Conservation (phyloP, 2,329 filamentous ascomycete genomes). For the Boeremia lycopersici region DNA sequence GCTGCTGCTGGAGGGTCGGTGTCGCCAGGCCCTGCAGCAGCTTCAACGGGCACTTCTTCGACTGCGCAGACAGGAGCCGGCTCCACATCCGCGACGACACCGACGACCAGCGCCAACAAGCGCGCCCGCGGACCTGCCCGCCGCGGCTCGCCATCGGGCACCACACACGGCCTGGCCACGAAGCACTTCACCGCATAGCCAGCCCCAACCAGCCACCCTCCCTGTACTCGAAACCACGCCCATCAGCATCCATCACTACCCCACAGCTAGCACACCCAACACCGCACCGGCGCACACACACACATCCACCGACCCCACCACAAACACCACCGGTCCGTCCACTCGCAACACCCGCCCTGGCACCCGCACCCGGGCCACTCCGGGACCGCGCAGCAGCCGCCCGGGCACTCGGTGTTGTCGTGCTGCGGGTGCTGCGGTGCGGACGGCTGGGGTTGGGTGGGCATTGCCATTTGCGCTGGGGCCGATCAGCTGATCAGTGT, state of each 20-base stretch:
- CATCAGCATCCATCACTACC: no score
- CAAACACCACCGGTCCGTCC: not conserved
- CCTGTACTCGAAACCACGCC: no score
- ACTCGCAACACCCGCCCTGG: not conserved
- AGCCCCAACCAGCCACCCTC: not conserved
- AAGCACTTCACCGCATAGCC: not conserved
- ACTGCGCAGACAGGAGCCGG: no score
- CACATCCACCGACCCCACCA: not conserved
- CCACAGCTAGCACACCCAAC: not conserved
- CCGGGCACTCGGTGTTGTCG: not conserved
- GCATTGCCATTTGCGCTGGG: not conserved
- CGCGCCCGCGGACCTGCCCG: no score
- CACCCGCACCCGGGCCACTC: not conserved
- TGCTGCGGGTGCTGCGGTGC: slow-evolving; percentile 5
- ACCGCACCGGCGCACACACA: not conserved
- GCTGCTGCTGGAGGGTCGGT: no score
- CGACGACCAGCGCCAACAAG: not conserved
- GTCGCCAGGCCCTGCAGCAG: no score
- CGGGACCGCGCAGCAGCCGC: not conserved
- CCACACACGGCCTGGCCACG: not conserved
- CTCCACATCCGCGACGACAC: not conserved
- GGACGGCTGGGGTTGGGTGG: not conserved
- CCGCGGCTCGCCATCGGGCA: no score
- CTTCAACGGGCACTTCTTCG: no score
- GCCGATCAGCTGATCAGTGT: no score